Evolutionary conservation across 2,329 filamentous ascomycete genomes (phyloP), one percentile per base, ranked within the genome.

Genomic region (Ophiognomonia clavigignenti-juglandacearum): DNA sequence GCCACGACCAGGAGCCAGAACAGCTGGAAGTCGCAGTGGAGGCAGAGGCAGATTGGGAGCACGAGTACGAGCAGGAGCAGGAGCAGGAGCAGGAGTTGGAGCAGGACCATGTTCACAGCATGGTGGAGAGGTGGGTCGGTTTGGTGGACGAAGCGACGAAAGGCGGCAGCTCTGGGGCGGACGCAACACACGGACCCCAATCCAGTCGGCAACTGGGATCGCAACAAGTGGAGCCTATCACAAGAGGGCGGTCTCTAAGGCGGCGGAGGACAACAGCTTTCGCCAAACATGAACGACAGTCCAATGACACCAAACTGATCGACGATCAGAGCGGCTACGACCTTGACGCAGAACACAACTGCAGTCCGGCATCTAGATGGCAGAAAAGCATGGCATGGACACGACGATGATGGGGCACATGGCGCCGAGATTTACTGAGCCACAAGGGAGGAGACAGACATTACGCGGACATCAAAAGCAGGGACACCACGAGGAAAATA

Each of bases 211-310:
- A 22, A 13, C 3, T 14, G 10, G 9, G 18, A 3, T 24, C 35
- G n/a, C 37, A 24, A 23, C 37, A 45, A 5, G 31, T 31, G 11
- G 45, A 49, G 38, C 43, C 49, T 7, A 39, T 45, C 19, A 51
- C 49, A 1, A 36, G 49, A n/a, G 49, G 49, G 9, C 45, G 49
- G 8, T 39, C 49, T 31, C 45, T 48, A 38, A 48, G 49, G 45
- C 48, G 49, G 40, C 32, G 41, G 34, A 24, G 31, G 4, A 41
- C 41, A 39, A 42, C 32, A 1, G n/a, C 7, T 4, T 6, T 16
- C 14, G 19, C 14, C 32, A 35, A 16, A 35, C 32, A 14, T 7
- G 32, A 7, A 35, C 32, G 16, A 35, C 32, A 16, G 4, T 16
- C 32, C 6, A 35, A 35, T 14, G 19, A 18, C 5, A 18, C 32